Evolutionary conservation across 108 stramenopile genomes (phyloP).

Genomic region (Pseudonitzschia multistriata): DNA sequence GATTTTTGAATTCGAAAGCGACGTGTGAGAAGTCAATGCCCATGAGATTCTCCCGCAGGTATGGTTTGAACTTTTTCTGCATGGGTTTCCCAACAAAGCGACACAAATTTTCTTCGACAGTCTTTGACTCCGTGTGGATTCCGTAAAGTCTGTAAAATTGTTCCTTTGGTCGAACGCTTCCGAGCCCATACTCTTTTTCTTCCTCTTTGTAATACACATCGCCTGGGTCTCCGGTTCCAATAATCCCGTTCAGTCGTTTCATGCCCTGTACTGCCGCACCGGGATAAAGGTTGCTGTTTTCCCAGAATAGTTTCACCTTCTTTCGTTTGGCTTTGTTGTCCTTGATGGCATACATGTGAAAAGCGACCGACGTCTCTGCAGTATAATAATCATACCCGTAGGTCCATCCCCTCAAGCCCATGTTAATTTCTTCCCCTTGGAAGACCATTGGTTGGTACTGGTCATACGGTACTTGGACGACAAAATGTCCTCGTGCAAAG

Average conservation of each 20-base stretch:
- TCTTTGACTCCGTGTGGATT: conserved; percentile 75
- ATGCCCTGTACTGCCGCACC: conserved; percentile 66
- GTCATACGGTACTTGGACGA: conserved; percentile 88
- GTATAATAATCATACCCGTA: conserved; percentile 89
- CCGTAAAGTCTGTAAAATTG: conserved; percentile 80
- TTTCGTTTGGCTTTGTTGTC: conserved; percentile 56
- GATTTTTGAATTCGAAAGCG: conserved; percentile 39
- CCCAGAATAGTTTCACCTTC: conserved; percentile 78
- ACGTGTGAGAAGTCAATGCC: conserved; percentile 73
- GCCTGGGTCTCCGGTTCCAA: conserved; percentile 66
- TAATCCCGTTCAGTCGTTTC: conserved; percentile 80
- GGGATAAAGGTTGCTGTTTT: conserved; percentile 57
- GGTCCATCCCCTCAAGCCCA: conserved; percentile 81
- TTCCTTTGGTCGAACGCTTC: conserved; percentile 65
- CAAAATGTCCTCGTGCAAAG: conserved; percentile 86
- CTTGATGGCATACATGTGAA: conserved; percentile 82
- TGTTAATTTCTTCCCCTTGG: conserved; percentile 84
- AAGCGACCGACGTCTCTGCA: conserved; percentile 68
- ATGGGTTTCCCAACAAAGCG: conserved; percentile 83
- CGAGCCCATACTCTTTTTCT: conserved; percentile 72
- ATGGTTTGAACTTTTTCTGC: conserved; percentile 64
- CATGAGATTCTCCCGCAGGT: conserved; percentile 65
- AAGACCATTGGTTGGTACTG: conserved; percentile 79
- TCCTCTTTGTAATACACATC: conserved; percentile 50
- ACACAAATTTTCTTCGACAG: conserved; percentile 78